These are phyloP conservation scores for apple (Malus domestica) DNA, from an alignment of 306 rosid species.

Conservation along the genomic window DNA sequence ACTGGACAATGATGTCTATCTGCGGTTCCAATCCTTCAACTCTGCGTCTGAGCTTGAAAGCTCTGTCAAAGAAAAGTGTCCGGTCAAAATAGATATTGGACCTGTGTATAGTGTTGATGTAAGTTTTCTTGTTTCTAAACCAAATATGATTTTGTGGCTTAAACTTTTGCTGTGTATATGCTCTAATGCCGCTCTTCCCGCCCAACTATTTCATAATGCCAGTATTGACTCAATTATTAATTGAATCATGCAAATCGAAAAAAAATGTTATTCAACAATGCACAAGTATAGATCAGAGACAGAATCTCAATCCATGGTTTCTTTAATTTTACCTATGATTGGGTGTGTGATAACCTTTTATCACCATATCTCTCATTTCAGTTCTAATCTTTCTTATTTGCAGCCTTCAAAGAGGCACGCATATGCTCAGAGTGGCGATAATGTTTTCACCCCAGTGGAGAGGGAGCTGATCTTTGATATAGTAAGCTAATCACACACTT, in stretches of 20 bases:
- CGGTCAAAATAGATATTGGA: slow-evolving; percentile 79
- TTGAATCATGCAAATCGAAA: not conserved
- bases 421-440: slow-evolving; percentile 70
- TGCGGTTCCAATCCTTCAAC: slow-evolving; percentile 70
- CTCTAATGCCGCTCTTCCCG: not conserved
- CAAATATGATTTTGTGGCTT: not conserved
- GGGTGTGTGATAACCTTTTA: not conserved
- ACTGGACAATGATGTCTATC: slow-evolving; percentile 57
- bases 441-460: slow-evolving; percentile 76
- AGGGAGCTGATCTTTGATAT: slow-evolving; percentile 85
- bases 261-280: not conserved
- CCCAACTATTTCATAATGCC: not conserved
- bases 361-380: not conserved
- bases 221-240: not conserved
- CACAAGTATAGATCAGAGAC: not conserved
- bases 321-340: not conserved
- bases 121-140: slow-evolving; percentile 16
- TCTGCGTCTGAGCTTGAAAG: slow-evolving; percentile 55
- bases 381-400: slow-evolving; percentile 9
- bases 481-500: slow-evolving; percentile 39
- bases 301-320: not conserved
- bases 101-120: slow-evolving; percentile 83
- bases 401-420: slow-evolving; percentile 87
- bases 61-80: slow-evolving; percentile 65
- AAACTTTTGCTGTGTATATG: not conserved